Percentiles rank a stretch among this genome's conserved stretches.
Conservation (phyloP, 306 rosid species). For the Oemleria cerasiformis region DNA sequence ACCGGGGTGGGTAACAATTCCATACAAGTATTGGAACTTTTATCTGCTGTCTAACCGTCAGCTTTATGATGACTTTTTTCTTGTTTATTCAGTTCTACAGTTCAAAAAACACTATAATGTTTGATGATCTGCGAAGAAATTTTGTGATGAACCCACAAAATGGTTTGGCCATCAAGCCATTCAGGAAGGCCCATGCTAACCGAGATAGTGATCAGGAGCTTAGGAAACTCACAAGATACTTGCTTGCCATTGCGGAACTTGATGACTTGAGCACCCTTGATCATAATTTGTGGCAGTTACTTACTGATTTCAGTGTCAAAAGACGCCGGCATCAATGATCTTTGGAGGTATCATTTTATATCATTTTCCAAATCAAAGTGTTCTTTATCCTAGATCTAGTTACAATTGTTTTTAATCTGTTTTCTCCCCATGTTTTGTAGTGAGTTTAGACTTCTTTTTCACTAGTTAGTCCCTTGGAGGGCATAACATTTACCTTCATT, state of each 20-base stretch:
- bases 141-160: conserved; percentile 97
- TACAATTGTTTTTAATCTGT: neutral
- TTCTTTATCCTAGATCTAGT: neutral
- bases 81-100: conserved; percentile 62
- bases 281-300: conserved; percentile 64
- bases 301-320: conserved; percentile 60
- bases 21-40: conserved; percentile 11
- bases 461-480: neutral
- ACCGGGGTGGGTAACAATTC: neutral
- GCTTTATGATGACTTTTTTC: conserved; percentile 23
- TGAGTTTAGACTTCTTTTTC: neutral
- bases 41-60: neutral
- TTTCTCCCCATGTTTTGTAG: neutral
- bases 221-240: conserved; percentile 78
- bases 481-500: neutral
- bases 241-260: conserved; percentile 88
- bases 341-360: conserved; percentile 11
- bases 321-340: conserved; percentile 69
- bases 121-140: conserved; percentile 88
- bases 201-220: conserved; percentile 83
- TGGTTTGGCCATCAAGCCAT: conserved; percentile 86
- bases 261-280: conserved; percentile 75
- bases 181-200: conserved; percentile 94
- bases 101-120: conserved; percentile 80
- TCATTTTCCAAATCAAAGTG: neutral